A percentile compares a stretch with the other conserved stretches of the same genome.
Conservation (phyloP, 495 filamentous ascomycete species). For the Tuber melanosporum region DNA sequence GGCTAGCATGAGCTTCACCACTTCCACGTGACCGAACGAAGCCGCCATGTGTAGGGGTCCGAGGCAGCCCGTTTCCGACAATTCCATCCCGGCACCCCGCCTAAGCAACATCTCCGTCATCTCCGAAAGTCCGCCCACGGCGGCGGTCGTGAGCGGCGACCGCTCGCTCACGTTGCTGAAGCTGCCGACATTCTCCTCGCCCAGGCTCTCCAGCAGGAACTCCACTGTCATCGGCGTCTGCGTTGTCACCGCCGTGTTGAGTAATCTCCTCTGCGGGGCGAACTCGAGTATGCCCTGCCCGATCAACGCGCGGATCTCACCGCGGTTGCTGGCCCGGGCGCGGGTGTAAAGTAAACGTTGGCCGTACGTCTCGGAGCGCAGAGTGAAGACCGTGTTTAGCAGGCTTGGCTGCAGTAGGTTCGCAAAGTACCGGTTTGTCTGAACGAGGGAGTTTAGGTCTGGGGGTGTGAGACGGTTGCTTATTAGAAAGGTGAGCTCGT, state of each 20-base stretch:
- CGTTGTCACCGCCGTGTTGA: not conserved
- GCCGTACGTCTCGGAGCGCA: not conserved
- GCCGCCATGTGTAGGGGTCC: not conserved
- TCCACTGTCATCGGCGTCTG: not conserved
- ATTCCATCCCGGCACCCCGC: not conserved
- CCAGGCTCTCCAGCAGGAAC: not conserved
- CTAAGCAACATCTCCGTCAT: not conserved
- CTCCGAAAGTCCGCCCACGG: not conserved
- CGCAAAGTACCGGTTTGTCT: slow-evolving; percentile 22
- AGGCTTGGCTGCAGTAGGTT: slow-evolving; percentile 9
- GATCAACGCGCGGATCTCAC: not conserved
- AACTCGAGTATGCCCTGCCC: not conserved
- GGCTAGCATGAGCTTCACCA: not conserved
- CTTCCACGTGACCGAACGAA: not conserved
- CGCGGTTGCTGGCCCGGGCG: not conserved
- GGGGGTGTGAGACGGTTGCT: slow-evolving; percentile 21
- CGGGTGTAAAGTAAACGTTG: not conserved
- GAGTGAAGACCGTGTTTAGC: not conserved
- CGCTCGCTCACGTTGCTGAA: not conserved
- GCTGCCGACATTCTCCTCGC: not conserved
- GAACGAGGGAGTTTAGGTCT: slow-evolving; percentile 29
- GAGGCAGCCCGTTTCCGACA: not conserved
- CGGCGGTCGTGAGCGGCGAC: not conserved
- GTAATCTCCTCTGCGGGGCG: not conserved
- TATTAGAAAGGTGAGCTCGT: slow-evolving; percentile 33